Base-by-base conservation (phyloP, 176 grass and related monocot species). In the Rhynchospora pubera region DNA sequence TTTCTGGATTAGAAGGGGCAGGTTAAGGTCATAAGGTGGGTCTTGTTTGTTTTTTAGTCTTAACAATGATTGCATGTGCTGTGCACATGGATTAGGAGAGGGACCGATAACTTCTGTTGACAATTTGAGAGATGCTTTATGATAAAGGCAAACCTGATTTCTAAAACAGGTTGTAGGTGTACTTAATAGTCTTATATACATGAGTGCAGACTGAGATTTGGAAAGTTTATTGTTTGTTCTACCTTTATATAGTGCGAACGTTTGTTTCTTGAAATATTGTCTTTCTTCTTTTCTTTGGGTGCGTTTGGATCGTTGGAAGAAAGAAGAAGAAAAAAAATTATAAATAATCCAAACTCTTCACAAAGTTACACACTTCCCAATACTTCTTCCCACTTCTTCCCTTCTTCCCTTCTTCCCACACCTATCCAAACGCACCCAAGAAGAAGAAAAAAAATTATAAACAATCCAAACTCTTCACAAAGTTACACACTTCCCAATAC, bases 41-140 rank as follows among this genome's bases (percentile, higher is more conserved):
- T 22, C 48, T 16, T 57, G 48, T 15, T 78, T 57, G 24, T 78
- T 56, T 78, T 1, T 30, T 62, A 80, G 28, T 16, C 7, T 5
- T 19, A 80, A 62, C 39, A 44, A 80, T 80, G 55, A 60, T 43
- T 44, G 58, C 30, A 78, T 80, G 78, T 80, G 78, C 15, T 80
- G 57, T 60, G 78, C 78, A 80, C 78, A 80, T 80, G 78, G 78
- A 62, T 80, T 62, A 62, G 51, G 78, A 80, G 53, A 60, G 77
- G 21, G 74, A 78, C 58, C 22, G 16, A 12, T 62, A 61, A 45
- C 57, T 58, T 80, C 42, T 71, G 3, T 4, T 60, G 22, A 24
- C 72, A 77, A 77, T 77, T 51, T 42, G 67, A 19, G 43, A 21
- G 28, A 15, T 6, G 64, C 65, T 67, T 65, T 79, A 60, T 56